Evolutionary conservation across 2,329 filamentous ascomycete species (phyloP), one percentile per base, ranked within the genome.

Genomic region (Aspergillus quadricinctus): DNA sequence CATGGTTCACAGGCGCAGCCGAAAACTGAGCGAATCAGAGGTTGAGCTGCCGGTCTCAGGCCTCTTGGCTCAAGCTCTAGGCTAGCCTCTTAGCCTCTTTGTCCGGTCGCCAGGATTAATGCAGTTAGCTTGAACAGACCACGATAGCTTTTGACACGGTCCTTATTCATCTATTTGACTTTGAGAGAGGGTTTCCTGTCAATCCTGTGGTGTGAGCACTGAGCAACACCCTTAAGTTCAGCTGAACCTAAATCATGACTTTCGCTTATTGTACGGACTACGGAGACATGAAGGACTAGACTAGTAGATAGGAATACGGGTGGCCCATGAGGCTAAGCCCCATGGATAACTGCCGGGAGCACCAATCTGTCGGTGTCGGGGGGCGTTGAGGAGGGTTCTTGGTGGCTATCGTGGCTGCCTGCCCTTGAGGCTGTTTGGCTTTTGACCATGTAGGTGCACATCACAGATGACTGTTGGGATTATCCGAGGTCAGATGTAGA

Each of bases 331-430:
- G 31, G 31, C 31, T 37, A 37, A 37, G 31, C 31, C 53, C 53
- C 49, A 51, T 51, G 41, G 57, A 49, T 49, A 56, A 49, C 49
- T 48, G 46, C 46, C 49, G 51, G 40, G 45, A 58, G 56, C 52
- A 58, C 61, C 61, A 56, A 48, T 50, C 59, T 61, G 61, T 63
- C 61, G 61, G 61, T 58, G 53, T 56, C 50, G 50, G 49, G 14
- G 14, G 37, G 55, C 46, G 40, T 54, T 46, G 51, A 55, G 48
- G 41, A 51, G 27, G 28, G 35, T 31, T 55, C 57, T 46, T 46
- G 49, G 55, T 23, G 23, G 23, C 23, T 23, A 23, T 23, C 23
- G 59, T 61, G 59, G 59, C 55, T 58, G 53, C 51, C 23, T 23
- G 23, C 23, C 23, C 19, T 23, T 45, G 9, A 21, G 17, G 41